Evolutionary conservation across 768 basidiomycete genomes (phyloP).

Genomic region (Boletus reticuloceps): DNA sequence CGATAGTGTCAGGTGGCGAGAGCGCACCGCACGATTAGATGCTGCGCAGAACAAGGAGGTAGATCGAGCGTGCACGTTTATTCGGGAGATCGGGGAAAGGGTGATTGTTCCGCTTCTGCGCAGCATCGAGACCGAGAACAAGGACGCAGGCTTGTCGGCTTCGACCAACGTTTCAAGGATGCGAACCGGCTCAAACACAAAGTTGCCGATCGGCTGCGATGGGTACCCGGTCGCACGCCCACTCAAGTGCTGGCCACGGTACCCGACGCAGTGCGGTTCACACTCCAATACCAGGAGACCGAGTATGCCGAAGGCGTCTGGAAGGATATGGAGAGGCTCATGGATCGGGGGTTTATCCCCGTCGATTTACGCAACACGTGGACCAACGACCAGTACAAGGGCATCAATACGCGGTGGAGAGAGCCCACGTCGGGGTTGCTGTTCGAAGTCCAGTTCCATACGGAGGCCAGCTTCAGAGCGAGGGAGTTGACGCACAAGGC

Average conservation of each 20-base stretch:
- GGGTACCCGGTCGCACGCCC: background rate
- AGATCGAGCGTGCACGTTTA: background rate
- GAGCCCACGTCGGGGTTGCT: background rate
- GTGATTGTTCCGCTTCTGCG: background rate
- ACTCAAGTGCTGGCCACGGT: background rate
- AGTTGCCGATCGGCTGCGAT: background rate
- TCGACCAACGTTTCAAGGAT: background rate
- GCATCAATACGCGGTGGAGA: background rate
- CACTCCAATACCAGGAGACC: background rate
- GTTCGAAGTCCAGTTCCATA: conserved; percentile 5
- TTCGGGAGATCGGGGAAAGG: background rate
- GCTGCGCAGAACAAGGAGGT: background rate
- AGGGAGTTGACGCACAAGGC: background rate
- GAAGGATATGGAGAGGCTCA: background rate
- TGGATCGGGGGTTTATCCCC: background rate
- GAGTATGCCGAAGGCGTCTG: background rate
- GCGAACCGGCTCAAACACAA: background rate
- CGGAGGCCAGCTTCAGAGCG: background rate
- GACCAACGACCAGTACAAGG: background rate
- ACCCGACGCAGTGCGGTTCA: background rate
- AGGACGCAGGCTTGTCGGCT: background rate
- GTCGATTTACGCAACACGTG: background rate
- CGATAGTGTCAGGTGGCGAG: no score
- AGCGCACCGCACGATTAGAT: background rate
- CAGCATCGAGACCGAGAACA: background rate